Base-by-base conservation (phyloP, 1,284 basidiomycete genomes). In the Caloboletus inedulis region DNA sequence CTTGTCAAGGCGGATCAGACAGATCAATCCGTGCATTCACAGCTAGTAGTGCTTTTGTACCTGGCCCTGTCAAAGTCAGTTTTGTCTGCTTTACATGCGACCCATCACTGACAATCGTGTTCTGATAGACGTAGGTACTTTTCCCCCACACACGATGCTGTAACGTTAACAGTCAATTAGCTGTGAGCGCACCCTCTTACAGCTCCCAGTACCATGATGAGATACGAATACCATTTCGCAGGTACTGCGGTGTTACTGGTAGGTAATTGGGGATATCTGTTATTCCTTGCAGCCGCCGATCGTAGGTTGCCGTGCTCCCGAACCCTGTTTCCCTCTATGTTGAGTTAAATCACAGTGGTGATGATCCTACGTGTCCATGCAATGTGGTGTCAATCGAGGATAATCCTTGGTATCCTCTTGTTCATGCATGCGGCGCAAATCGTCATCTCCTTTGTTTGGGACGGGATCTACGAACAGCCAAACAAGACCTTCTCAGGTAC, bases 341-440 rank as follows among this genome's bases (percentile, higher is more conserved):
- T 51, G 10, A 56, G 13, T 34, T 27, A 4, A 13, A 16, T 29
- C 25, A 23, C 21, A 58, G 56, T 60, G 8, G 55, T 60, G 3
- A 58, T 58, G 56, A 23, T 60, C 7, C 19, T 57, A 12, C 54
- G 56, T 18, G 58, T 59, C 8, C 46, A 57, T 43, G 58, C 56
- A 3, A 46, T 57, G 33, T 59, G 58, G 54, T 9, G 31, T 33
- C 47, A 6, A 41, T 60, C 58, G 8, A 53, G 3, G 19, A 33
- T 3, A 6, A 33, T 57, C 12, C 37, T 57, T 29, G 12, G 21
- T 19, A 6, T 60, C 7, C 56, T 58, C 12, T 3, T 58, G 4
- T 29, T 60, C 9, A 5, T 60, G 16, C 49, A 29, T 9, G 18
- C 37, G 4, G 5, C 45, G 0, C 29, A 46, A 23, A 4, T 49